phyloP scores from a whole-genome alignment of 805 yeast species.

The Candida montana region DNA sequence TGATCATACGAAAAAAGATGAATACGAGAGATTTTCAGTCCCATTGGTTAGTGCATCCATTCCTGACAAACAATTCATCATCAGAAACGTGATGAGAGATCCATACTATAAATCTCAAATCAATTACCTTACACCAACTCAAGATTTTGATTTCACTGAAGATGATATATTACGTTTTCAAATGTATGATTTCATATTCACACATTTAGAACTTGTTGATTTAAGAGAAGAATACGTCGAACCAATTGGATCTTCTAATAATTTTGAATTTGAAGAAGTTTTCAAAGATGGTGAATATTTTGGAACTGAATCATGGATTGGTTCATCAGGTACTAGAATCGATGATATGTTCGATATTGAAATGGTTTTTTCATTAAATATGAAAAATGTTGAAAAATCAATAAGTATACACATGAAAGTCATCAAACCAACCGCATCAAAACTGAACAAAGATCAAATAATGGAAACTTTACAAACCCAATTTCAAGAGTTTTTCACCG shows the following conservation, averaged over 20 bases:
- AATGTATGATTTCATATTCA: constrained; percentile 14
- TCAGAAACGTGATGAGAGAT: constrained; percentile 13
- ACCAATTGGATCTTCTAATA: not conserved
- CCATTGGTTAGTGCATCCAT: constrained; percentile 7
- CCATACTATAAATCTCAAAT: not conserved
- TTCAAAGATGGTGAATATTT: no score
- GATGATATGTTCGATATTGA: constrained; percentile 9
- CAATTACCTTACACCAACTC: constrained; percentile 1
- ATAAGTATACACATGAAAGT: constrained; percentile 8
- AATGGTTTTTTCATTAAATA: constrained; percentile 4
- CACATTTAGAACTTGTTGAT: constrained; percentile 15
- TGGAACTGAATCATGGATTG: not conserved
- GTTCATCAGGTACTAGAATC: not conserved
- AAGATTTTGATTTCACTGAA: constrained; percentile 7
- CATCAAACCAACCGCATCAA: constrained; percentile 14
- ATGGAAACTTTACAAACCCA: constrained; percentile 10
- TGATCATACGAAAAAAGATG: no score
- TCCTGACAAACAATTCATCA: constrained; percentile 11
- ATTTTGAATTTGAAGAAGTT: not conserved
- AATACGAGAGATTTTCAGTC: no score
- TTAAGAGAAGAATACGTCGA: not conserved
- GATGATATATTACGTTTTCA: constrained; percentile 13
- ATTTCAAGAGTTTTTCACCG: constrained; percentile 11
- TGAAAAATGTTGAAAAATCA: not conserved
- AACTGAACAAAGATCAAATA: constrained; percentile 6